Evolutionary conservation across 2,329 filamentous ascomycete species (phyloP).

Genomic region (Diaporthe velutina): DNA sequence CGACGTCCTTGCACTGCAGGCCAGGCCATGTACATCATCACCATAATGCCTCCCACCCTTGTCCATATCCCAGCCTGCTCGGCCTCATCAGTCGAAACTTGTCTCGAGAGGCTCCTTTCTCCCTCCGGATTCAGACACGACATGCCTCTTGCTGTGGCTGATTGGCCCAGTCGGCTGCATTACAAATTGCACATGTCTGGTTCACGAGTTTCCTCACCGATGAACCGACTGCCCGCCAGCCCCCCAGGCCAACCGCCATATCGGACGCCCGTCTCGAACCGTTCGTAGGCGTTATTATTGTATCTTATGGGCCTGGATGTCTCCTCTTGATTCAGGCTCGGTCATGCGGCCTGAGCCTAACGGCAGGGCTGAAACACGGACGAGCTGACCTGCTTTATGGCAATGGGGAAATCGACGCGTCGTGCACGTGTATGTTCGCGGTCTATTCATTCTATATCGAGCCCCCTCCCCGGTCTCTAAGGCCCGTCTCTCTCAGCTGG

Average conservation of each 20-base stretch:
- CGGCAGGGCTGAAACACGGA: conserved; percentile 23
- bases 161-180: conserved; percentile 17
- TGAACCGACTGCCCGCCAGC: neutral
- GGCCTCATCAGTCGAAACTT: conserved; percentile 25
- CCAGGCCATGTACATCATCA: conserved; percentile 24
- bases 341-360: conserved; percentile 27
- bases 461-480: conserved; percentile 2
- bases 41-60: conserved; percentile 3
- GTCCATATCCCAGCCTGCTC: conserved; percentile 17
- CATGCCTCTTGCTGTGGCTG: conserved; percentile 4
- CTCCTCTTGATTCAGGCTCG: neutral
- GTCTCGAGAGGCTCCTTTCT: conserved; percentile 22
- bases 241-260: conserved; percentile 16
- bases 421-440: conserved; percentile 22
- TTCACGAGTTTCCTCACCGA: conserved; percentile 18
- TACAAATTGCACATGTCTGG: conserved; percentile 8
- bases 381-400: neutral
- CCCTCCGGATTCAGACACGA: neutral
- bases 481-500: no score
- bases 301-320: neutral
- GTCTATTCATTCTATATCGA: conserved; percentile 25
- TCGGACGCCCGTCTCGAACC: conserved; percentile 34
- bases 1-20: neutral
- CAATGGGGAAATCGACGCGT: conserved; percentile 13
- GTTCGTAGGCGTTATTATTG: conserved; percentile 16